Conservation (phyloP, 1,284 basidiomycete genomes). For the Austroboletus niveus region DNA sequence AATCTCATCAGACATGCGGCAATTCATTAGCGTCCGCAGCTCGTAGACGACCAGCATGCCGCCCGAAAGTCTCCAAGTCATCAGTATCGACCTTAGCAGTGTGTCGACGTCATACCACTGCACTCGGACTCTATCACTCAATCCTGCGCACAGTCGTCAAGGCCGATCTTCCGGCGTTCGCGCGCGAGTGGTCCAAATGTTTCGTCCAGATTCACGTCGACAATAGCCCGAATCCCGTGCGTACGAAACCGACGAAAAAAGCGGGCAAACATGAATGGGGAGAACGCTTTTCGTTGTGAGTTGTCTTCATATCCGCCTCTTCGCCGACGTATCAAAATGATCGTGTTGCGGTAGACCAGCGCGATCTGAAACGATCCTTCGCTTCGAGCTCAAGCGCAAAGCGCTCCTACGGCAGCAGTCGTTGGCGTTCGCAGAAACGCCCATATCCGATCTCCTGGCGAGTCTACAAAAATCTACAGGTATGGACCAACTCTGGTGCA, state of each 20-base stretch:
- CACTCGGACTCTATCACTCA: neutral
- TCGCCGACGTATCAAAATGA: too few species aligned
- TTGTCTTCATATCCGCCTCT: too few species aligned
- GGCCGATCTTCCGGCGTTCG: conserved; percentile 18
- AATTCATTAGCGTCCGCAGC: too few species aligned
- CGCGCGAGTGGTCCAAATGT: conserved; percentile 24
- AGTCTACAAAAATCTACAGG: conserved; percentile 8
- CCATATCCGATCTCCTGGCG: conserved; percentile 19
- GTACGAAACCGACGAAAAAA: conserved; percentile 15
- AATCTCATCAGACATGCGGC: too few species aligned
- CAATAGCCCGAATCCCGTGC: conserved; percentile 5
- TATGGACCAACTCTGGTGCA: conserved; percentile 1
- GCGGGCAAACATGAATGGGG: conserved; percentile 20
- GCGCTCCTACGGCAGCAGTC: conserved; percentile 6
- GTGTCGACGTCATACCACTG: neutral
- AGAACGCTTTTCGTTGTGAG: conserved; percentile 21
- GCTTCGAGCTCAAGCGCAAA: conserved; percentile 28
- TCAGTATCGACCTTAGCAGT: conserved; percentile 21
- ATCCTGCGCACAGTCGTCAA: conserved; percentile 18
- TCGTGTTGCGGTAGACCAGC: conserved; percentile 7
- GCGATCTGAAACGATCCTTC: conserved; percentile 16
- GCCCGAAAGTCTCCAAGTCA: neutral
- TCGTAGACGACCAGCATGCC: neutral
- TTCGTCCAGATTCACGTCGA: conserved; percentile 27
- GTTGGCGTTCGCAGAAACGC: conserved; percentile 14